Evolutionary conservation across 257 asterid genomes (phyloP), one percentile per base, ranked within the genome.

Genomic region (Ophiorrhiza pumila): DNA sequence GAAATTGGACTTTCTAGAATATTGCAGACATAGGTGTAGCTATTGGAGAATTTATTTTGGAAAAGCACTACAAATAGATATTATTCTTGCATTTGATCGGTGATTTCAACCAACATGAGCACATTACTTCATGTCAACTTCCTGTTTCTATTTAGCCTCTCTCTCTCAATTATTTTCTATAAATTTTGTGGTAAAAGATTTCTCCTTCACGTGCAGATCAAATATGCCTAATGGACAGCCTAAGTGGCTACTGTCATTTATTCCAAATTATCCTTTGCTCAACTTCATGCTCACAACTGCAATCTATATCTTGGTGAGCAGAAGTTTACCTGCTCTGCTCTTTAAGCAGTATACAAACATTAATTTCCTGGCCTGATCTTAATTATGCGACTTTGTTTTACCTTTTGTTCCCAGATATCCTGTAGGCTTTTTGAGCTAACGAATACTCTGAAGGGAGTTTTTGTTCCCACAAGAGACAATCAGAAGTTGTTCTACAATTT

Each of bases 201-300:
- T 71, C n/a, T n/a, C 39, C 17, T 32, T 10, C 52, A 31, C 32
- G 64, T 79, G 82, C 96, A 94, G 99, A 77, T 88, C 97, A 83
- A 87, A 91, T 81, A 65, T 70, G 78, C 90, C 97, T 20, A 88
- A 91, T 83, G 99, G 99, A 79, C 99, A 94, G 83, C 99, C 99
- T 52, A 94, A 94, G 82, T 91, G 97, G 99, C 87, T 94, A 37
- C 97, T 94, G 45, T 88, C 79, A 8, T 85, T 94, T 63, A 88
- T 94, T 82, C 98, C 97, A 31, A 95, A 90, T 71, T 91, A 94
- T 82, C 99, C 99, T n/a, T 42, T 94, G 87, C 97, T 94, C 22
- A 94, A 94, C 83, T 94, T 90, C 93, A 91, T 91, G 96, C 87
- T 94, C 73, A 90, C 96, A 67, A 88, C 97, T 75, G 86, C 97